Evolutionary conservation across 495 filamentous ascomycete genomes (phyloP), one percentile per base, ranked within the genome.

Genomic region (Daldinia grandis): DNA sequence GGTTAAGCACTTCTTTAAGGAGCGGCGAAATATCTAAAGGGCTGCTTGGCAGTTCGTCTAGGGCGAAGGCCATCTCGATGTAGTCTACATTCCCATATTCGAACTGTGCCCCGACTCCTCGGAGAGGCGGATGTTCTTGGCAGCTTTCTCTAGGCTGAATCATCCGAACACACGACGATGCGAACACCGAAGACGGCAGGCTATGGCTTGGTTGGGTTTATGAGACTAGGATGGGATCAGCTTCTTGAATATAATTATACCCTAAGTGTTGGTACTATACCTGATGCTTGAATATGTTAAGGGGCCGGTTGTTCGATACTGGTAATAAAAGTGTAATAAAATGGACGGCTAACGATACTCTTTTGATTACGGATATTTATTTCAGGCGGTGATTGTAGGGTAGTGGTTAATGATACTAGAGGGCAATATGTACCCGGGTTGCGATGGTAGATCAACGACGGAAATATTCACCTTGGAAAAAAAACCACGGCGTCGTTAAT

Each of bases 31-130:
- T 3, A 10, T 55, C 42, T 19, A 8, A 17, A 5, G 64, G 25
- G n/a, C 44, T 33, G 10, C 44, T 35, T 21, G 38, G 37, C 5
- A 72, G 31, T 19, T 37, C 50, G 7, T 56, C 56, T 3, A 72
- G 3, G 31, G 60, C 44, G 17, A 15, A 17, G 10, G 53, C n/a
- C 27, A 64, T 58, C n/a, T 27, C 28, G n/a, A 1, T 6, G 14
- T 27, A 33, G n/a, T 61, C 24, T 8, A 19, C 2, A 3, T 31
- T 42, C 0, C 35, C 2, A 10, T 19, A 24, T 7, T 55, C 28
- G 17, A 69, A 73, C n/a, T 69, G 70, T 7, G 62, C 40, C 21
- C 70, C 70, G 2, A 62, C 17, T 3, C 62, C 70, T 1, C n/a
- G 54, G 17, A 69, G 50, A 28, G 30, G 38, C 8, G 60, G 33